Evolutionary conservation across 2,329 filamentous ascomycete genomes (phyloP).

Genomic region (Purpureocillium lavendulum): DNA sequence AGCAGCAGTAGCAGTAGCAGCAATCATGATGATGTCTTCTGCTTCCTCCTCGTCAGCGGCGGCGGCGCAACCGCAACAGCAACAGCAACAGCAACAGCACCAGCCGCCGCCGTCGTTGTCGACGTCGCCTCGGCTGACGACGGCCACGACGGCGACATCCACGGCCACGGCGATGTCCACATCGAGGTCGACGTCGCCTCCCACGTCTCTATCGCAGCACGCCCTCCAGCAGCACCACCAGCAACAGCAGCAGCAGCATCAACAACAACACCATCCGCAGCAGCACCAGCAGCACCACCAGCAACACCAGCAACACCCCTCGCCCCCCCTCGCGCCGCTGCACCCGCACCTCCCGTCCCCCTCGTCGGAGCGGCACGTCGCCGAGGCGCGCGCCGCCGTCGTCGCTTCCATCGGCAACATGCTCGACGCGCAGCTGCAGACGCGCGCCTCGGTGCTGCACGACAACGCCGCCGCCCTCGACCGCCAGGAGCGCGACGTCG

Average conservation of each 20-base stretch:
- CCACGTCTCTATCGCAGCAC: background rate
- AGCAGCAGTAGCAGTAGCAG: too few relatives aligned
- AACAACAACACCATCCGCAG: background rate
- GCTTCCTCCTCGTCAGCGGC: conserved; percentile 5
- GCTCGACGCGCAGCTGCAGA: conserved; percentile 59
- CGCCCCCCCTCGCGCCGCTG: conserved; percentile 13
- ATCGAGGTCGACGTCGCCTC: background rate
- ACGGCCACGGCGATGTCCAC: background rate
- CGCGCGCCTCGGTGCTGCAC: conserved; percentile 62
- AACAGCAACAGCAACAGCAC: background rate
- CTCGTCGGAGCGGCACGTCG: conserved; percentile 37
- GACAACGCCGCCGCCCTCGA: conserved; percentile 56
- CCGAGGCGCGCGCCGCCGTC: conserved; percentile 50
- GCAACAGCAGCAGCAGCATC: background rate
- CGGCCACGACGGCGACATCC: background rate
- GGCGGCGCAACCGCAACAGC: background rate
- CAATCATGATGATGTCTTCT: too few relatives aligned
- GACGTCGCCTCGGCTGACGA: too few relatives aligned
- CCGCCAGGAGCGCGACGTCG: conserved; percentile 59
- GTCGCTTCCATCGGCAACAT: conserved; percentile 60
- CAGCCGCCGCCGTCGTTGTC: background rate
- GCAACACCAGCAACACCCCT: background rate
- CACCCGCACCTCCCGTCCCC: conserved; percentile 31
- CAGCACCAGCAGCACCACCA: background rate
- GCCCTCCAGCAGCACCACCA: background rate